Evolutionary conservation across 2,329 filamentous ascomycete genomes (phyloP), one percentile per base, ranked within the genome.

Genomic region (Cordyceps tenuipes): DNA sequence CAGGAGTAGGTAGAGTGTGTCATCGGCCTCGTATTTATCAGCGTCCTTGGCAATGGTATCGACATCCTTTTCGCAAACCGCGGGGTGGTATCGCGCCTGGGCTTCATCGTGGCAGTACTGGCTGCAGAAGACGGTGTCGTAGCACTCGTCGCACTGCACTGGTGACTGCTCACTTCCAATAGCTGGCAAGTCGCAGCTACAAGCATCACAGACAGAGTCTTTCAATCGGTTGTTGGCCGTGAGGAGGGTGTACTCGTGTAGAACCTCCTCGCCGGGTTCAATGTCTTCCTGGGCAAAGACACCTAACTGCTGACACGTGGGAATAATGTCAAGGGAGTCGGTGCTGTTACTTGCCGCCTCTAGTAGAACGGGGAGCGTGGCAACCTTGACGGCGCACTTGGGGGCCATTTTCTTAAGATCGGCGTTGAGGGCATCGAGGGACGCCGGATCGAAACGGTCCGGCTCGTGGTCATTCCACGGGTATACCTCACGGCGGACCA

Each of bases 151-250:
- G 64, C 85, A 88, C 64, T 72, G 78, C 43, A 85, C 77, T 77
- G 81, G 59, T 69, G 73, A 54, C 68, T 76, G 67, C 9, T 80
- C 72, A 54, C 72, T 71, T 31, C 75, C 76, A 29, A 89, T 75
- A 0, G 80, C 79, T 0, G 89, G 89, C 6, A 95, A 80, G 26
- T 84, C 83, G 8, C 82, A 80, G 67, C 91, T 91, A 72, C 93
- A 97, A 15, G 91, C 91, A 72, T 97, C 93, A 72, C 93, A 97
- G 34, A 93, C 82, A 5, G 88, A 81, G 63, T 96, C 91, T 69
- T 95, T 91, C 13, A 94, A 82, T 34, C 91, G 86, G 70, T 94
- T 94, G 66, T 93, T 94, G 50, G 90, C 92, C 2, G 92, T 96
- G 46, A 99, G 77, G 8, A 96, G 81, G 9, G 91, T 94, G 62